Base-by-base conservation (phyloP, 164 flowering plant genomes). In the Macadamia integrifolia region DNA sequence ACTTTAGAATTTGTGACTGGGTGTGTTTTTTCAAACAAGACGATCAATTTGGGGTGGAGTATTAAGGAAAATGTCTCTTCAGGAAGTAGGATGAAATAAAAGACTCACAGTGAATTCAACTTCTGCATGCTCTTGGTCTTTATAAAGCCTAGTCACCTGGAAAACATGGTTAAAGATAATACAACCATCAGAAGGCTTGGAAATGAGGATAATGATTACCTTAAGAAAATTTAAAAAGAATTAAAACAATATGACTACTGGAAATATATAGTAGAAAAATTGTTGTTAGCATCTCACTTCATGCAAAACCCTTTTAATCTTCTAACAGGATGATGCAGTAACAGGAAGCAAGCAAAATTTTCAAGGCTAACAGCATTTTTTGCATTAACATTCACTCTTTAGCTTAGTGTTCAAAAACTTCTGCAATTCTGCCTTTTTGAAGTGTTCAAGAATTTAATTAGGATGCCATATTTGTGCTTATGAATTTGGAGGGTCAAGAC, bases 131-230 rank as follows among this genome's bases (percentile, higher is more conserved):
- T 88, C 89, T 79, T 87, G 89, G 77, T 86, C 87, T 72, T 71
- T 90, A 86, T 89, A 89, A 66, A 90, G 82, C 74, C 97, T 82
- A n/a, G 79, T 87, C 70, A 88, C 88, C 96, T 92, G 80, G 66
- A 61, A 56, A 59, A 58, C 55, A 58, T 29, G 58, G 65, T 30
- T 32, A 66, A 43, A 55, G 35, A 62, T 56, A 43, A 30, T 46
- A 14, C 2, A 44, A 52, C 32, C 6, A 17, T 60, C 10, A 40
- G 7, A 71, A 14, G 31, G 14, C 48, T 3, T 66, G 58, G 56
- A 18, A 44, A 48, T 17, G 60, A 23, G 50, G 43, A 61, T 31
- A 1, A 31, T 17, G 31, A 3, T 48, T 6, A 52, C 9, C 5
- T 42, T 44, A 62, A 62, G 48, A 62, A 32, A 55, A 40, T 1